Base-by-base conservation (phyloP, 2,329 filamentous ascomycete genomes). In the Dendryphion nanum region DNA sequence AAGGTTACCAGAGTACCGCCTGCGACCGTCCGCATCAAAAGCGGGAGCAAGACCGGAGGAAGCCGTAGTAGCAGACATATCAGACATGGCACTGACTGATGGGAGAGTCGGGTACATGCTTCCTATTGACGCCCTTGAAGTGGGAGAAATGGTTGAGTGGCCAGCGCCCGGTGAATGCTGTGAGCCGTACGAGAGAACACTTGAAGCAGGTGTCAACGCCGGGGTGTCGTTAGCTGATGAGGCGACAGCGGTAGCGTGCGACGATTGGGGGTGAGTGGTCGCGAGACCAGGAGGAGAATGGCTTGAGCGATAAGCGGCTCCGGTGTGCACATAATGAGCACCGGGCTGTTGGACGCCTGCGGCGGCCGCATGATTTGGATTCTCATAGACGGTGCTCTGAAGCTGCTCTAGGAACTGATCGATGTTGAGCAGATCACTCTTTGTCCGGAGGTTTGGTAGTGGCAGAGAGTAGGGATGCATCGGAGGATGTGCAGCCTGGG, bases 391-490 rank as follows among this genome's bases (percentile, higher is more conserved):
- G 31, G 91, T 96, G 48, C 85, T 83, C 69, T 96, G 90, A 76
- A 97, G 91, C 69, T 96, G 89, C 69, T 95, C 89, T 38, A 98
- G 79, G 65, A 97, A 87, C 60, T 89, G 86, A 65, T 97, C 93
- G 58, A 97, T 90, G 64, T 95, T 89, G 63, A 95, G 74, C 30
- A 98, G 76, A 63, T 98, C 93, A 64, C 82, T 89, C 77, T 97
- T 95, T 33, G 90, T 96, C 59, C 91, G 83, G 39, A 94, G 77
- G 56, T 89, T 94, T 74, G 95, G 89, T 7, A 89, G 82, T 37
- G 93, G 88, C 42, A 96, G 76, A 46, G 89, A 88, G 70, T 96
- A 95, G 58, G 78, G 75, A 36, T 90, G 87, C 63, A 88, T 82
- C 28, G 84, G 78, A 24, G 82, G 78, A 74, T 56, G 75, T 67